Base-by-base conservation (phyloP, 495 filamentous ascomycete genomes). In the Ramalina intermedia region DNA sequence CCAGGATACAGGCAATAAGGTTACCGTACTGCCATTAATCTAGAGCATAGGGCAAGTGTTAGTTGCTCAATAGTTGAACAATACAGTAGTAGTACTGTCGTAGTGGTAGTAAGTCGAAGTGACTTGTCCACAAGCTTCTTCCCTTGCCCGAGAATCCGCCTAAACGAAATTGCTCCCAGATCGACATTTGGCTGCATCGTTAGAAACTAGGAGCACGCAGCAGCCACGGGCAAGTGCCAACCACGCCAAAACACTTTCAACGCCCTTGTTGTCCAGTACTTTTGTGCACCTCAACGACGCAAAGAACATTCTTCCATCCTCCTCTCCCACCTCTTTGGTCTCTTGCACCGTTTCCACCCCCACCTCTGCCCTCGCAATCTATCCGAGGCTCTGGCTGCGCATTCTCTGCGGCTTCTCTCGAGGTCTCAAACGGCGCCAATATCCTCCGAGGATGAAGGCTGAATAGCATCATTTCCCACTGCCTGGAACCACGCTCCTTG, bases 351-450 rank as follows among this genome's bases (percentile, higher is more conserved):
- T 29, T 26, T 35, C 23, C 23, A 20, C 35, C 27, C 41, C 51
- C 14, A 37, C 41, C 52, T 45, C 43, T 49, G 37, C 39, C 44
- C 49, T 33, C 33, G 46, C 8, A 41, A 20, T 35, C 24, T 37
- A 13, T 40, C 45, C 36, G 23, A 14, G 38, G 50, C 41, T 41
- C 50, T 52, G 50, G 50, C 57, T 55, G 47, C 45, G 33, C 44
- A 33, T 33, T 21, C 44, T 13, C 29, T 41, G 29, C 49, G 48
- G 49, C 53, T 58, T 58, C 46, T 55, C 56, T 55, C 56, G 49
- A 55, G 53, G 45, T 39, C 50, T 29, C 52, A 43, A 35, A 51
- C 53, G 50, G 41, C 54, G 50, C 36, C 57, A 59, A 59, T 45
- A 12, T 46, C 43, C 26, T 29, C 20, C 41, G 21, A 51, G 17